Conservation (phyloP, 768 basidiomycete species). For the Trametes cingulata region DNA sequence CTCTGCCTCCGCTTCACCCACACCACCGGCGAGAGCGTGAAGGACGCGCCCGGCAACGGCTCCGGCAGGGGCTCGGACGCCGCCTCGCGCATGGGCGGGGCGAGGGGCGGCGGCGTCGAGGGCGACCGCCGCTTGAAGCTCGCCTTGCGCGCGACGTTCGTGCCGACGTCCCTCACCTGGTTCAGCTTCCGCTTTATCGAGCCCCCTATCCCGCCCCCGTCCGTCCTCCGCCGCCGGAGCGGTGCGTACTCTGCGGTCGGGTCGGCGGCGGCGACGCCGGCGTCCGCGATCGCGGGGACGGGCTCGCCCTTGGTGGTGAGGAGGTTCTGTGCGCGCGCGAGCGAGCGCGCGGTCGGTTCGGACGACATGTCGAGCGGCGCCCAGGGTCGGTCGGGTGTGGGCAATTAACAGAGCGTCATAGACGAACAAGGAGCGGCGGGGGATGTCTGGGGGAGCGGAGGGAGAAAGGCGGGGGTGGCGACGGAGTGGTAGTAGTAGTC, state of each 20-base stretch:
- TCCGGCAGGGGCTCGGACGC: constrained; percentile 6
- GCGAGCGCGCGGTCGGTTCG: not conserved
- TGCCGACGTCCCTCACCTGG: constrained; percentile 23
- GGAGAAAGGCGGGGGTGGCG: not conserved
- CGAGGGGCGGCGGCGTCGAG: constrained; percentile 1
- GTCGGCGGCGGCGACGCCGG: constrained; percentile 1
- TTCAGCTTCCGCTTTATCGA: constrained; percentile 22
- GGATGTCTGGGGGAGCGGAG: not conserved
- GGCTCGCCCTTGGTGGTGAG: constrained; percentile 21
- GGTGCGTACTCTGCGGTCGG: constrained; percentile 1
- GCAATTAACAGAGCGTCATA: not conserved
- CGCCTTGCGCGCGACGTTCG: constrained; percentile 17
- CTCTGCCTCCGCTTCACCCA: constrained; percentile 20
- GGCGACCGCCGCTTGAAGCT: constrained; percentile 21
- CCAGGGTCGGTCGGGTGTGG: not conserved
- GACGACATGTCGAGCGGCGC: constrained; percentile 4
- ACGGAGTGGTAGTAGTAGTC: not conserved
- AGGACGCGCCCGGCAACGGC: not conserved
- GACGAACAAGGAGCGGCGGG: not conserved
- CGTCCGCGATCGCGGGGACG: constrained; percentile 18
- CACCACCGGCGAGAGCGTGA: constrained; percentile 9
- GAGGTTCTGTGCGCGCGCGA: constrained; percentile 13
- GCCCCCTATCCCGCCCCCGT: constrained; percentile 19
- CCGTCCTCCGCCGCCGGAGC: constrained; percentile 12
- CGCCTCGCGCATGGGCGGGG: not conserved